These are phyloP conservation scores for Calonectria crousiana DNA, from an alignment of 2,329 filamentous ascomycete genomes.

Conservation along the genomic window DNA sequence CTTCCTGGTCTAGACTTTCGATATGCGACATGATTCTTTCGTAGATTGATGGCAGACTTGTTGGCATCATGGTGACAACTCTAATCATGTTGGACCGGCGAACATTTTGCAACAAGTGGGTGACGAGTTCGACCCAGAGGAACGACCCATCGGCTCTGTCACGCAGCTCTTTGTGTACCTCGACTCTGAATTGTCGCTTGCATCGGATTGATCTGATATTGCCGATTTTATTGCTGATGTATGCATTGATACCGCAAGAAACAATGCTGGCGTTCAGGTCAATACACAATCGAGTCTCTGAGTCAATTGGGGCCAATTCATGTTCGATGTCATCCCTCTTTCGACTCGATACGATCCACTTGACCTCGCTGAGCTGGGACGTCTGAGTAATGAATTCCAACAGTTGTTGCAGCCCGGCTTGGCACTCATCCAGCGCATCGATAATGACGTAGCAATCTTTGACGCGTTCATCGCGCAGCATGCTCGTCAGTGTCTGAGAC, in stretches of 20 bases:
- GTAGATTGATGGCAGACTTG: constrained; percentile 53
- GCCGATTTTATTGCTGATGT: not conserved
- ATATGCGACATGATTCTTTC: constrained; percentile 53
- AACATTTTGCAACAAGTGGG: not conserved
- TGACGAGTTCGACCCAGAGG: not conserved
- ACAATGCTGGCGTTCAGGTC: constrained; percentile 45
- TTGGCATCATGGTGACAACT: constrained; percentile 17
- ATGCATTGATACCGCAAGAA: constrained; percentile 31
- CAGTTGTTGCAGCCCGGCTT: constrained; percentile 38
- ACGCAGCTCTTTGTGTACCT: not conserved
- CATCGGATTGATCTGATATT: not conserved
- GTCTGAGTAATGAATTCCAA: constrained; percentile 42
- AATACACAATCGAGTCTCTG: constrained; percentile 49
- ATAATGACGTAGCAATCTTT: constrained; percentile 49
- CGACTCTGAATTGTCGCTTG: not conserved
- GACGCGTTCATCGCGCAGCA: not conserved
- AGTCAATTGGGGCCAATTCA: constrained; percentile 44
- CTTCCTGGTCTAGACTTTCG: constrained; percentile 38
- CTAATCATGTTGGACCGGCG: not conserved
- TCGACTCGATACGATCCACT: constrained; percentile 60
- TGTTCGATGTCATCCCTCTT: constrained; percentile 42
- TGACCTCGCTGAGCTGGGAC: constrained; percentile 38
- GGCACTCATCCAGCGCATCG: constrained; percentile 62
- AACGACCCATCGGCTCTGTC: not conserved
- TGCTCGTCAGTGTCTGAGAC: not conserved